A percentile compares a stretch with the other conserved stretches of the same genome.
These are phyloP conservation scores for Lachancea sp. DNA, from an alignment of 805 yeast species.

Conservation along the genomic window DNA sequence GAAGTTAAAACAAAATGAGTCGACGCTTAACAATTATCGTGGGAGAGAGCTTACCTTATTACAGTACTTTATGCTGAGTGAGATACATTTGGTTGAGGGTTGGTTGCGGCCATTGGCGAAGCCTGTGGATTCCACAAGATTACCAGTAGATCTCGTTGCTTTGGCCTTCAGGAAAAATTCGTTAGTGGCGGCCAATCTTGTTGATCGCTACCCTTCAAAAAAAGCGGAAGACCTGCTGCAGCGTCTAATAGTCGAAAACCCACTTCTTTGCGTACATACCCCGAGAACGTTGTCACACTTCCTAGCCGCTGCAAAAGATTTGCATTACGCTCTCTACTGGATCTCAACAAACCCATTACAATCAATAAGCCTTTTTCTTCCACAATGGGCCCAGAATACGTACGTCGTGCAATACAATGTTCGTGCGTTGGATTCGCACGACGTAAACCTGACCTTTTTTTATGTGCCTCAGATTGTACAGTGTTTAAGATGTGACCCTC, in stretches of 20 bases:
- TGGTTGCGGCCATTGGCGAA: slow-evolving; percentile 55
- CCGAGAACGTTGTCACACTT: slow-evolving; percentile 19
- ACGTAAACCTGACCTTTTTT: slow-evolving; percentile 82
- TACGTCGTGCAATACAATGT: slow-evolving; percentile 77
- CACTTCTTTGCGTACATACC: slow-evolving; percentile 39
- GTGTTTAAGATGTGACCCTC: slow-evolving; percentile 69
- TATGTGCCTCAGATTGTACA: slow-evolving; percentile 98
- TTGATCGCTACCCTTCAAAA: slow-evolving; percentile 43
- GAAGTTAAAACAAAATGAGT: slow-evolving; percentile 19
- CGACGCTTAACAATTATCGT: slow-evolving; percentile 23
- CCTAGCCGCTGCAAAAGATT: slow-evolving; percentile 11
- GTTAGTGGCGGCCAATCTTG: slow-evolving; percentile 62
- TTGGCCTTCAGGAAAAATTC: slow-evolving; percentile 66
- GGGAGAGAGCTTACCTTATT: slow-evolving; percentile 50
- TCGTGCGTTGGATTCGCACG: slow-evolving; percentile 83
- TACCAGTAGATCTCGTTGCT: slow-evolving; percentile 35
- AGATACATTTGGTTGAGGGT: slow-evolving; percentile 59
- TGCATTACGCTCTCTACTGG: slow-evolving; percentile 55
- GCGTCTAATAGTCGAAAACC: slow-evolving; percentile 45
- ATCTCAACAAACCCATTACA: slow-evolving; percentile 72
- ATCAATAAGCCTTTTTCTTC: slow-evolving; percentile 75
- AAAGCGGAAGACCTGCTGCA: slow-evolving; percentile 34
- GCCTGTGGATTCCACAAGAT: slow-evolving; percentile 33
- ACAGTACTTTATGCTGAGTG: slow-evolving; percentile 64
- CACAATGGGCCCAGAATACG: slow-evolving; percentile 61